A percentile compares a stretch with the other conserved stretches of the same genome.
phyloP scores from a whole-genome alignment of 1,284 basidiomycete genomes.

The Puccinia triticina region DNA sequence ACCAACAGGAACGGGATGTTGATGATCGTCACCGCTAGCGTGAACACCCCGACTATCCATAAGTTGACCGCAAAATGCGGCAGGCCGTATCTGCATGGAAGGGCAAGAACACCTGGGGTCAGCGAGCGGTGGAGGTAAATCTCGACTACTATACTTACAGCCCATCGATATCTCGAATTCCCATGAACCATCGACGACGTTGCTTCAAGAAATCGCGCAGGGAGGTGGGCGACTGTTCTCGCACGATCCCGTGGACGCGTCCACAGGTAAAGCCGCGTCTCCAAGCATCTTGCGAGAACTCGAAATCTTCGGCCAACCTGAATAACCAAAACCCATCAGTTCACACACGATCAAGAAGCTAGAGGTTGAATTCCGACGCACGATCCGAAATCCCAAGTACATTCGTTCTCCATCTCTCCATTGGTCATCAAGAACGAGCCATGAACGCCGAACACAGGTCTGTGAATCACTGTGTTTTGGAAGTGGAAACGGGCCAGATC shows the following conservation, averaged over 20 bases:
- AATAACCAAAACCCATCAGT: no score
- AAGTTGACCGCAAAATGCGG: conserved; percentile 62
- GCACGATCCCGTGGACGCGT: conserved; percentile 62
- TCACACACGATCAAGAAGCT: no score
- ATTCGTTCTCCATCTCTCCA: conserved; percentile 62
- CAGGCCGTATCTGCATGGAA: no score
- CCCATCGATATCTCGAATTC: conserved; percentile 58
- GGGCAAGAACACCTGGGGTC: no score
- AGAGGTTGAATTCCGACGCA: no score
- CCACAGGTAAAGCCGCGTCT: conserved; percentile 61
- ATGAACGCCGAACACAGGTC: conserved; percentile 62
- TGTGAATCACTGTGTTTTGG: conserved; percentile 61
- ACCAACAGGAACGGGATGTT: conserved; percentile 60
- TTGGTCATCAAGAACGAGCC: conserved; percentile 62
- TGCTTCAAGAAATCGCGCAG: conserved; percentile 63
- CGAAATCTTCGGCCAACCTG: conserved; percentile 62
- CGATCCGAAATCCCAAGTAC: conserved; percentile 60
- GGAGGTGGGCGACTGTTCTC: conserved; percentile 61
- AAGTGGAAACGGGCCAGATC: conserved; percentile 62
- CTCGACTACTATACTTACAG: no score
- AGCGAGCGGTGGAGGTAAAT: no score
- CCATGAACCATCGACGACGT: conserved; percentile 62
- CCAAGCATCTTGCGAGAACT: conserved; percentile 63
- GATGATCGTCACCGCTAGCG: conserved; percentile 61
- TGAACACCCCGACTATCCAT: conserved; percentile 63